phyloP scores from a whole-genome alignment of 108 stramenopile genomes.

The Nitzschia sp. region DNA sequence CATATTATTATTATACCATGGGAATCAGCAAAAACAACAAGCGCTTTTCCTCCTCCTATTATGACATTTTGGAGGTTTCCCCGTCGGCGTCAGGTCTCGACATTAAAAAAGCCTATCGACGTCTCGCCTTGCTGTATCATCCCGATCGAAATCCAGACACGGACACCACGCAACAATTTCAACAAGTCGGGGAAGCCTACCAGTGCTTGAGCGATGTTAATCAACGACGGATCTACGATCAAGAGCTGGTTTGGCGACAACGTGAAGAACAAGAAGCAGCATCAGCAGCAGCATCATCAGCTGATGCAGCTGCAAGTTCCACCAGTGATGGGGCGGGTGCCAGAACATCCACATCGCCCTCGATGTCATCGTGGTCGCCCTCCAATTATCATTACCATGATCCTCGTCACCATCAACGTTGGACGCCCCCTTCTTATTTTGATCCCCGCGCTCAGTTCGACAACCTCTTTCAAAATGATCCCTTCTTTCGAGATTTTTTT shows the following conservation, averaged over 20 bases:
- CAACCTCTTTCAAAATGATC: constrained; percentile 70
- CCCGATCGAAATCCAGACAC: constrained; percentile 51
- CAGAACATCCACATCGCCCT: not conserved
- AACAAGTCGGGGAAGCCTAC: constrained; percentile 59
- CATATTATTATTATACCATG: no score
- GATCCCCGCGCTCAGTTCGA: constrained; percentile 71
- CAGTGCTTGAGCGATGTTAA: constrained; percentile 42
- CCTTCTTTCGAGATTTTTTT: constrained; percentile 71
- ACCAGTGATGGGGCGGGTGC: not conserved
- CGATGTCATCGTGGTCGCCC: not conserved
- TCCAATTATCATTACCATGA: not conserved
- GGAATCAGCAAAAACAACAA: no score
- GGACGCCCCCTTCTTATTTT: no score
- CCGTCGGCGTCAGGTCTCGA: constrained; percentile 36
- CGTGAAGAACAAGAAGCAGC: constrained; percentile 12
- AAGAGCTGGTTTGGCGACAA: constrained; percentile 20
- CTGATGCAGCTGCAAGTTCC: no score
- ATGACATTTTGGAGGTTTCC: constrained; percentile 41
- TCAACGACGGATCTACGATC: constrained; percentile 51
- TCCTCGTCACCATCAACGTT: not conserved
- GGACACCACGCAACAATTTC: constrained; percentile 41
- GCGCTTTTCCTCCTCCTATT: no score
- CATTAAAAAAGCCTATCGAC: constrained; percentile 64
- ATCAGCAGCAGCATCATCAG: constrained; percentile 17
- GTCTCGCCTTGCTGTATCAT: constrained; percentile 62